These are phyloP conservation scores for Aristolochia contorta DNA, from an alignment of 164 flowering plant genomes.

Conservation along the genomic window DNA sequence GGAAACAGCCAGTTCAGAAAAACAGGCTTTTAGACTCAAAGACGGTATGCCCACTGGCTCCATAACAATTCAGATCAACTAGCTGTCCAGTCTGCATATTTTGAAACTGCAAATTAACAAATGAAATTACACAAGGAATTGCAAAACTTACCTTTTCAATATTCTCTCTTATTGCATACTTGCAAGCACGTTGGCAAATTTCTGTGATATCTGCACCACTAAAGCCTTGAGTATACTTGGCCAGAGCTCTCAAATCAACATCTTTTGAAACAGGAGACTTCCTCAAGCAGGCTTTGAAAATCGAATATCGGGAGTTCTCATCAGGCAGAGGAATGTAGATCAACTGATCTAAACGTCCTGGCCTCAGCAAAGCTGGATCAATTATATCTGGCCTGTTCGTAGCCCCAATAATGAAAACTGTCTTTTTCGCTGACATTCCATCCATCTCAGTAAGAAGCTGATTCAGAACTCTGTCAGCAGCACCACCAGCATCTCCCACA, in stretches of 20 bases:
- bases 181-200: conserved; percentile 79
- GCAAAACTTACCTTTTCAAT: conserved; percentile 57
- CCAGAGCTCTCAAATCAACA: conserved; percentile 67
- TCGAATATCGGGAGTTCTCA: conserved; percentile 61
- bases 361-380: conserved; percentile 75
- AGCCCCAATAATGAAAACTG: conserved; percentile 84
- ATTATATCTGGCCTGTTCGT: conserved; percentile 87
- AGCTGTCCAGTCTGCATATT: no score
- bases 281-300: conserved; percentile 74
- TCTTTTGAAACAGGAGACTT: conserved; percentile 77
- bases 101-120: neutral
- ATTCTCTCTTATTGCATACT: conserved; percentile 81
- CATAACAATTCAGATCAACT: neutral
- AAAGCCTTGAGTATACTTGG: conserved; percentile 80
- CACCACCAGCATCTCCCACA: conserved; percentile 88
- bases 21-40: no score
- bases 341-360: conserved; percentile 87
- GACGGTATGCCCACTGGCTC: neutral
- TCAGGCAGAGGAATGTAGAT: conserved; percentile 88
- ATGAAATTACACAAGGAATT: neutral
- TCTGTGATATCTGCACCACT: conserved; percentile 94
- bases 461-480: conserved; percentile 82
- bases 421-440: conserved; percentile 87
- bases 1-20: no score
- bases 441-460: conserved; percentile 91